Conservation (phyloP, 768 basidiomycete species). For the Tylopilus subfusipes region DNA sequence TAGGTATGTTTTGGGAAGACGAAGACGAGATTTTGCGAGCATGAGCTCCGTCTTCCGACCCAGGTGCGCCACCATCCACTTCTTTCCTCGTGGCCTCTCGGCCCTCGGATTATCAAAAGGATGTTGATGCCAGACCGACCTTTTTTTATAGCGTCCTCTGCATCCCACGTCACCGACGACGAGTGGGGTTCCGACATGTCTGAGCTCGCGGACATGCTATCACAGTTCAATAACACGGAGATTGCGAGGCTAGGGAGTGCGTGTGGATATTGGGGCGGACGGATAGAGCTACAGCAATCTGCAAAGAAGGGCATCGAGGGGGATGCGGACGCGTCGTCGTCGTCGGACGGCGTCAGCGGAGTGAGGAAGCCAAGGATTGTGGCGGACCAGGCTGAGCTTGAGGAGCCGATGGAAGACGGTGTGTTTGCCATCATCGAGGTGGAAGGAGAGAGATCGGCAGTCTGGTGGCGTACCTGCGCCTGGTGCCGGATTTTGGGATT, state of each 20-base stretch:
- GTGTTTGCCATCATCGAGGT: neutral
- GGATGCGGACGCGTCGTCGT: too few species aligned
- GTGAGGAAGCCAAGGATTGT: too few species aligned
- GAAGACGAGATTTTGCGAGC: slow-evolving; percentile 18
- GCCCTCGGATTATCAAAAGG: too few species aligned
- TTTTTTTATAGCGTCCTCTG: slow-evolving; percentile 1
- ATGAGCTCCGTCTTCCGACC: neutral
- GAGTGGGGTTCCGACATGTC: neutral
- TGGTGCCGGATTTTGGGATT: slow-evolving; percentile 9
- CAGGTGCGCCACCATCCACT: slow-evolving; percentile 6
- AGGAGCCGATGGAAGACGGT: neutral
- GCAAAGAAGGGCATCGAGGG: too few species aligned
- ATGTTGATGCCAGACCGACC: neutral
- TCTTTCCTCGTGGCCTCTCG: neutral
- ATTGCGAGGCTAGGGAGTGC: too few species aligned
- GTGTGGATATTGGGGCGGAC: too few species aligned
- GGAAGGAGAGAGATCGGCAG: slow-evolving; percentile 12
- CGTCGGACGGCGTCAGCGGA: too few species aligned
- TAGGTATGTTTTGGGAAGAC: too few species aligned
- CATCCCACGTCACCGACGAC: neutral
- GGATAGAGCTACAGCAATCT: slow-evolving; percentile 13
- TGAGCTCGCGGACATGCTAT: slow-evolving; percentile 23
- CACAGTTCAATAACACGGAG: slow-evolving; percentile 33
- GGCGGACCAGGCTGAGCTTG: too few species aligned
- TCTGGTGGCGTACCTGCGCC: too few species aligned